A percentile compares a stretch with the other conserved stretches of the same genome.
Conservation (phyloP, 1,139 yeast genomes). For the Scheffersomyces segobiensis region DNA sequence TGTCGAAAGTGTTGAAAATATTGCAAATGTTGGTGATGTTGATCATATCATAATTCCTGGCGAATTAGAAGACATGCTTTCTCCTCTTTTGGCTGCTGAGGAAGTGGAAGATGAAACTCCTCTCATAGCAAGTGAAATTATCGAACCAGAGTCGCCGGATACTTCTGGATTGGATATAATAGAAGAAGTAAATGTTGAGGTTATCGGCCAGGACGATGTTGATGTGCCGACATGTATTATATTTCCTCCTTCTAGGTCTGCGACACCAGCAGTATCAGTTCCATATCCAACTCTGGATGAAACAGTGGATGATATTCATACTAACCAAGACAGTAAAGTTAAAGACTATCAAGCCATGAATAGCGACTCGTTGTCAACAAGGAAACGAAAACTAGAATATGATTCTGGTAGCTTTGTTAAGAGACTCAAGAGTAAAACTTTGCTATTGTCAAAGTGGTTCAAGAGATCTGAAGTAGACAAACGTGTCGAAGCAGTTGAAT, state of each 20-base stretch:
- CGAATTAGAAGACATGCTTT: neutral
- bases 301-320: neutral
- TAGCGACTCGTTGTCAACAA: neutral
- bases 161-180: neutral
- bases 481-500: constrained; percentile 1
- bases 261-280: neutral
- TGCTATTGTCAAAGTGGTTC: constrained; percentile 1
- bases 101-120: neutral
- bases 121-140: neutral
- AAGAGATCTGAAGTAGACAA: constrained; percentile 3
- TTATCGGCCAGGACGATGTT: neutral
- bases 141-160: neutral
- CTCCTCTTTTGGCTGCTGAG: neutral
- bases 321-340: neutral
- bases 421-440: constrained; percentile 1
- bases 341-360: neutral
- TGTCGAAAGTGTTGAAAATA: constrained; percentile 4
- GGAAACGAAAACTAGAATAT: constrained; percentile 4
- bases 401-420: neutral
- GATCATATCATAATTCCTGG: neutral
- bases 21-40: neutral
- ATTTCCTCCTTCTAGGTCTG: neutral
- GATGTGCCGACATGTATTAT: neutral
- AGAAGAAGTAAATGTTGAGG: neutral
- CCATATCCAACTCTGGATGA: neutral